Evolutionary conservation across 1,284 basidiomycete species (phyloP).

Genomic region (Ustilago trichophora): DNA sequence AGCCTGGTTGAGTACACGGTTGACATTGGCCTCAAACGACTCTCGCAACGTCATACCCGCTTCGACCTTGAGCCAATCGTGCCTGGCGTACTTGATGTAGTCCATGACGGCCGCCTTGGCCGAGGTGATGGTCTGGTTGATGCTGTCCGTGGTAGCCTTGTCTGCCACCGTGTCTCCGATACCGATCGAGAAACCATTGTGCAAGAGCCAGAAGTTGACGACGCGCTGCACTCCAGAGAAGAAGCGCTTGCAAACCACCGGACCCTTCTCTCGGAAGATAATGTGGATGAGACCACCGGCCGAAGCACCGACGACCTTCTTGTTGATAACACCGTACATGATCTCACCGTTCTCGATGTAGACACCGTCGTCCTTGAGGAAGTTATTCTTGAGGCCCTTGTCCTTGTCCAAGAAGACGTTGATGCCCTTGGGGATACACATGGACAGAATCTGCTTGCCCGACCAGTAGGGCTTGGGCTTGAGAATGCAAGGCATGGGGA

Average conservation of each 20-base stretch:
- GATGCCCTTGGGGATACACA: constrained; percentile 94
- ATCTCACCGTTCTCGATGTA: constrained; percentile 97
- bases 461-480: constrained; percentile 98
- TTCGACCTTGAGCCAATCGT: constrained; percentile 63
- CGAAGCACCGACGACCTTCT: constrained; percentile 95
- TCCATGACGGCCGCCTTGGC: constrained; percentile 73
- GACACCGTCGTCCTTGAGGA: constrained; percentile 81
- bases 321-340: constrained; percentile 93
- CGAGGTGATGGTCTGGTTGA: constrained; percentile 82
- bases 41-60: constrained; percentile 99
- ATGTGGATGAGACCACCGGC: constrained; percentile 91
- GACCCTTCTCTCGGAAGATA: constrained; percentile 97
- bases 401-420: constrained; percentile 74
- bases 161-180: constrained; percentile 99
- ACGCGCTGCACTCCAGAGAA: constrained; percentile 94
- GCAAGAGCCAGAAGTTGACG: constrained; percentile 98
- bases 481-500: constrained; percentile 91
- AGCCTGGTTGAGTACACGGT: constrained; percentile 90
- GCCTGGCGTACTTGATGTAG: constrained; percentile 61
- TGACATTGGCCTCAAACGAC: constrained; percentile 93
- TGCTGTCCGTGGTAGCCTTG: constrained; percentile 80
- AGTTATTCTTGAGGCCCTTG: constrained; percentile 59
- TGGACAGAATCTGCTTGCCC: constrained; percentile 92
- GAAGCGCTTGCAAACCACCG: constrained; percentile 87
- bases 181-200: constrained; percentile 98